Conservation (phyloP, 2,329 filamentous ascomycete species). For the Aureobasidium sp. region DNA sequence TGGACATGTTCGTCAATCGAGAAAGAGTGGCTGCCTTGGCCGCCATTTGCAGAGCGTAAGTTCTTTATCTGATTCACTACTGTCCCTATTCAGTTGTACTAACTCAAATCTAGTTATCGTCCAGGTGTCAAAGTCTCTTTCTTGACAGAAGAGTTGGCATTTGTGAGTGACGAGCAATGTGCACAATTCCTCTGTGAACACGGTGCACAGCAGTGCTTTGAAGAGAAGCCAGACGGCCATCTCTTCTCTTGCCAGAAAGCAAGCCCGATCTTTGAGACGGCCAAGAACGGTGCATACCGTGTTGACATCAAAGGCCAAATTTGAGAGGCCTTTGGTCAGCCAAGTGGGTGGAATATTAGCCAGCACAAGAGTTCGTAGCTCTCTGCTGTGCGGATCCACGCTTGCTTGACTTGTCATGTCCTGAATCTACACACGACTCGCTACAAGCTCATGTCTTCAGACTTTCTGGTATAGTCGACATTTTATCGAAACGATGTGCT, state of each 20-base stretch:
- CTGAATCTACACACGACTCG: neutral
- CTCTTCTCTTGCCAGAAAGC: conserved; percentile 68
- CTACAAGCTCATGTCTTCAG: neutral
- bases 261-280: conserved; percentile 61
- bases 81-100: neutral
- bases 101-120: conserved; percentile 67
- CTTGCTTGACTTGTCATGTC: neutral
- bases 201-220: conserved; percentile 64
- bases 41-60: conserved; percentile 92
- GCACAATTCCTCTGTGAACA: conserved; percentile 83
- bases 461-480: neutral
- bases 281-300: conserved; percentile 67
- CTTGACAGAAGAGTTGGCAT: conserved; percentile 90
- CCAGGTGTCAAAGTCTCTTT: conserved; percentile 82
- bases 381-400: neutral
- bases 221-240: conserved; percentile 61
- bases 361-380: conserved; percentile 11
- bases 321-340: conserved; percentile 52
- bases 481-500: neutral
- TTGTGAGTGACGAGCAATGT: conserved; percentile 67
- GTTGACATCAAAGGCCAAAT: conserved; percentile 99
- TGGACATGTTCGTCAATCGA: conserved; percentile 97
- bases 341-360: conserved; percentile 30
- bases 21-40: conserved; percentile 86
- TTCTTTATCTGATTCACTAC: conserved; percentile 19